Conservation (phyloP, 768 basidiomycete species). For the Panaeolus cyanescens region DNA sequence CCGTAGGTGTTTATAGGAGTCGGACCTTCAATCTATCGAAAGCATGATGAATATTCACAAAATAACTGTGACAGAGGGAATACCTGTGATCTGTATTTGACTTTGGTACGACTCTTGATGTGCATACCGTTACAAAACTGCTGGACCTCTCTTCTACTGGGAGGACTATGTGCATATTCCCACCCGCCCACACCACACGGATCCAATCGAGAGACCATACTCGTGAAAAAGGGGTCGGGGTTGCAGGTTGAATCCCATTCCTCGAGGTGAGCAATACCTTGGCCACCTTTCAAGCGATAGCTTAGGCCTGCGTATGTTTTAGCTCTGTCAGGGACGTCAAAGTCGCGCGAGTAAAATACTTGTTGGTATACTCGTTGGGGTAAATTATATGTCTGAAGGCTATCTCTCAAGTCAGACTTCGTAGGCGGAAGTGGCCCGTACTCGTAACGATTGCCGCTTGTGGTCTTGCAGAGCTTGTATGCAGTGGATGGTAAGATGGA, state of each 20-base stretch:
- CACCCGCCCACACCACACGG: conserved; percentile 56
- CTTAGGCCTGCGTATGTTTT: conserved; percentile 79
- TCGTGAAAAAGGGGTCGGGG: not conserved
- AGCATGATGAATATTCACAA: not conserved
- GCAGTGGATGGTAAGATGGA: conserved; percentile 28
- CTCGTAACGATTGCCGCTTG: conserved; percentile 40
- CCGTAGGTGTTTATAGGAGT: conserved; percentile 78
- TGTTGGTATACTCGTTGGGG: conserved; percentile 66
- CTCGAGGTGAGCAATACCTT: conserved; percentile 56
- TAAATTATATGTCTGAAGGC: conserved; percentile 47
- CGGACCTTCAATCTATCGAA: conserved; percentile 59
- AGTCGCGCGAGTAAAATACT: conserved; percentile 77
- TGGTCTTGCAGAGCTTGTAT: conserved; percentile 26
- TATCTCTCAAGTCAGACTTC: conserved; percentile 42
- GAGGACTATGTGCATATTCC: conserved; percentile 80
- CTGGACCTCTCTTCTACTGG: conserved; percentile 54
- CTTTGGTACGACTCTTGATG: conserved; percentile 11
- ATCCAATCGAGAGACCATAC: conserved; percentile 16
- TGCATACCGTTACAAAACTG: conserved; percentile 48
- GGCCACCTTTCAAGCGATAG: conserved; percentile 71
- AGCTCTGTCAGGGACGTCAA: conserved; percentile 68
- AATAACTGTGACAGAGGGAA: conserved; percentile 2
- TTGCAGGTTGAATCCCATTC: conserved; percentile 46
- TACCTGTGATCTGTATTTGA: conserved; percentile 55
- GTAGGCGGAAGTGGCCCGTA: conserved; percentile 58